Percentiles rank a stretch among this genome's conserved stretches.
These are phyloP conservation scores for Plasmodium blacklocki DNA, from an alignment of 169 alveolate genomes.

Conservation along the genomic window DNA sequence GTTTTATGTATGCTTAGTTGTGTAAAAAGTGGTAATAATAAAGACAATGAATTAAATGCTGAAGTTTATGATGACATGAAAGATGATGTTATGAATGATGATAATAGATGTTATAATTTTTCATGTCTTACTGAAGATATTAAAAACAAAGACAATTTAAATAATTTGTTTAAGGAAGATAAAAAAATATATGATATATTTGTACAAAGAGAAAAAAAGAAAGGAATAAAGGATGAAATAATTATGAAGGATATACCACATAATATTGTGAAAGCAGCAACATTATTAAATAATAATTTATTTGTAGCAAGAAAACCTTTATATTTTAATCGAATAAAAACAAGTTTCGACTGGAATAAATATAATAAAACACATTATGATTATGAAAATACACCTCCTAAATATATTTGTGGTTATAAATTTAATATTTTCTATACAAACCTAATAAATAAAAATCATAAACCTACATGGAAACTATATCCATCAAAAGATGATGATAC, in stretches of 20 bases:
- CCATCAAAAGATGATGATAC: conserved; percentile 82
- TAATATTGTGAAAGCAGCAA: not conserved
- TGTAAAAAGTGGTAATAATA: not conserved
- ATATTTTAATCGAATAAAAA: conserved; percentile 94
- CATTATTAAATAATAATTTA: not conserved
- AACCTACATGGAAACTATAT: conserved; percentile 95
- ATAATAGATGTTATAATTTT: not conserved
- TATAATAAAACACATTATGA: conserved; percentile 98
- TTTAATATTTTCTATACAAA: conserved; percentile 97
- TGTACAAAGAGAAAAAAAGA: conserved; percentile 84
- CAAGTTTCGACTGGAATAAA: conserved; percentile 97
- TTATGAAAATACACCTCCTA: conserved; percentile 98
- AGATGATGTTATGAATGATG: not conserved
- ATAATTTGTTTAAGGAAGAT: conserved; percentile 24
- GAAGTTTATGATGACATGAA: not conserved
- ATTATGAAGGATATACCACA: conserved; percentile 82
- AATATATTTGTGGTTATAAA: conserved; percentile 96
- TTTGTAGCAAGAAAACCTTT: conserved; percentile 89
- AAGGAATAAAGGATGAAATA: conserved; percentile 88
- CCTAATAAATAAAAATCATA: conserved; percentile 92
- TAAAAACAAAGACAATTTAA: not conserved
- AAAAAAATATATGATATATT: conserved; percentile 61
- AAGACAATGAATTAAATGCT: not conserved
- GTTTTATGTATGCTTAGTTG: too few species aligned
- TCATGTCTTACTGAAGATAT: too few species aligned